Percentiles rank a stretch among this genome's conserved stretches.
phyloP scores from a whole-genome alignment of 768 basidiomycete genomes.

The Pleurotus ostreatus region DNA sequence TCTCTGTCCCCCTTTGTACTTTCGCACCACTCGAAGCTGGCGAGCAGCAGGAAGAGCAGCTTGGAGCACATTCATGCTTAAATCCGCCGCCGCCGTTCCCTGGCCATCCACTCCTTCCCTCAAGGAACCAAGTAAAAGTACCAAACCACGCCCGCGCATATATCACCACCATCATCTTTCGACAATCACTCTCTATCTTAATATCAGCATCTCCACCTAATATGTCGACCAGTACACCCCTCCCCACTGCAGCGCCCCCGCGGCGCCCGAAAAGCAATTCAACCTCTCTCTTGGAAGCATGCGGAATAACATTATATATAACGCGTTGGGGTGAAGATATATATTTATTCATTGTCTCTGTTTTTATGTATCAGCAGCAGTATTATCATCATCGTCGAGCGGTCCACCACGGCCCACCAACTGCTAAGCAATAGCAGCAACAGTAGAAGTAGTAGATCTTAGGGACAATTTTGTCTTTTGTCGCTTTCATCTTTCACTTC shows the following conservation, averaged over 20 bases:
- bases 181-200: background rate
- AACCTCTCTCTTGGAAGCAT: slow-evolving; percentile 5
- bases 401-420: too few relatives aligned
- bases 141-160: background rate
- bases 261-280: background rate
- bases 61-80: slow-evolving; percentile 28
- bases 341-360: background rate
- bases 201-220: background rate
- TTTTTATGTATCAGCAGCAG: too few relatives aligned
- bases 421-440: too few relatives aligned
- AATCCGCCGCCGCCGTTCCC: background rate
- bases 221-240: background rate
- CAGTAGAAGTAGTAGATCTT: too few relatives aligned
- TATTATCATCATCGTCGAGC: too few relatives aligned
- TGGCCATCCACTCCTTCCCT: background rate
- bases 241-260: background rate
- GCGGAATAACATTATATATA: background rate
- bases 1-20: slow-evolving; percentile 47
- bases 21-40: slow-evolving; percentile 33
- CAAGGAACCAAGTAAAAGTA: background rate
- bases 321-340: background rate
- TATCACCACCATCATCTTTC: background rate
- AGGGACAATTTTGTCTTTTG: too few relatives aligned
- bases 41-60: slow-evolving; percentile 35
- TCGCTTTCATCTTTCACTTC: too few relatives aligned